Base-by-base conservation (phyloP, 2,329 filamentous ascomycete genomes). In the Venturia oleaginea region DNA sequence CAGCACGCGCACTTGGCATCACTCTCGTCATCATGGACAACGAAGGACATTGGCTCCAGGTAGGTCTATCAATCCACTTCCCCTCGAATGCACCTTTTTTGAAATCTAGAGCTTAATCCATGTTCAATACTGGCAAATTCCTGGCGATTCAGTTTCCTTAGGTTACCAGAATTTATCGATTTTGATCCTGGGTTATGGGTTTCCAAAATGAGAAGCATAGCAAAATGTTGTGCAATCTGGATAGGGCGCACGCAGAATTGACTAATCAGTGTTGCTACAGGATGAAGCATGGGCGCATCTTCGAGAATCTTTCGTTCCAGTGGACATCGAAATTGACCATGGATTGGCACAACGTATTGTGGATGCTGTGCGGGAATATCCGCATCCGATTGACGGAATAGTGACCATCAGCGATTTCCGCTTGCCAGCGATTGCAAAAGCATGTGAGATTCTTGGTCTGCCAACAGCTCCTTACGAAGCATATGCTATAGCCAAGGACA, bases 291-390 rank as follows among this genome's bases (percentile, higher is more conserved):
- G 70, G 61, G 66, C 69, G 1, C 63, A 72, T 61, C 68, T 71
- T 32, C 70, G 74, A 1, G 73, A 76, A 30, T 74, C 68, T 0
- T 76, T 77, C 60, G 64, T 78, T 17, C 63, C 72, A 0, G 40
- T 72, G n/a, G 67, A 72, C 37, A 70, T 76, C n/a, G 68, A 64
- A 2, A 59, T 61, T 1, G 72, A 76, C 37, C 68, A 66, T 0
- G 70, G 66, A 3, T 67, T 77, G 1, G 27, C 69, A 0, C 42
- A 71, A 10, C 70, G 73, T 1, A 70, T 78, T n/a, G 70, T 72
- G 4, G 67, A 71, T 0, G 73, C 72, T 0, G 67, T 77, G 2
- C 61, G 64, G 8, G 54, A 64, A n/a, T 70, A 73, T 46, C 63
- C 67, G 0, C 64, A 65, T 3, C 64, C 64, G 1, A 68, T 77